Base-by-base conservation (phyloP, 2,329 filamentous ascomycete species). In the Verticillium longisporum region DNA sequence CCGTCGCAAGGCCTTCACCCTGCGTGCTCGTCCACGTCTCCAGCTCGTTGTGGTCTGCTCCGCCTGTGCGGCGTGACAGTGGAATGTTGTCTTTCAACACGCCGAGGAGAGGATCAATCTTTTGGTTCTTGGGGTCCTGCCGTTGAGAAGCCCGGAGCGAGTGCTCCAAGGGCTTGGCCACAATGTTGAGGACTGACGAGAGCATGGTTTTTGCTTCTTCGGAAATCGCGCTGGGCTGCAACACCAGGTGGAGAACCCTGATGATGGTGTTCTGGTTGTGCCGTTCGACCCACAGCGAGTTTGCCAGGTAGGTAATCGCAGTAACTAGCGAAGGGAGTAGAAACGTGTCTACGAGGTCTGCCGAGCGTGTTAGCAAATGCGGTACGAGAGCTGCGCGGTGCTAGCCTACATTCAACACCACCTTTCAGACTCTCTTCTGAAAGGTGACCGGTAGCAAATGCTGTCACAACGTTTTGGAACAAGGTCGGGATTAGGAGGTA, bases 321-420 rank as follows among this genome's bases (percentile, higher is more conserved):
- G 88, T 86, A 1, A 94, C 85, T 0, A 95, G 79, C 0, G 90
- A 90, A 0, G 91, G 91, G n/a, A 94, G 76, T 1, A 95, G 75
- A 65, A 93, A 93, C 0, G 90, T 90, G 66, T 93, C 90, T 3
- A 92, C 86, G 11, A 95, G 79, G 68, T 92, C 86, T 89, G 62
- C 3, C 3, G 4, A 36, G 50, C 2, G 13, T 18, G 60, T 71
- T 60, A 71, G 66, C 38, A 33, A 37, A 50, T 11, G n/a, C 14
- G 31, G 6, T 21, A 11, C 62, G 59, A 32, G 26, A 50, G 21
- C 11, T 11, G 13, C 33, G 6, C 2, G 33, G 3, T 18, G 21
- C 34, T 55, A 9, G 76, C 85, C 78, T 69, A 89, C 87, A 92
- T 74, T 94, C 91, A 6, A 95, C 77, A 1, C 91, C 91, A 13